Base-by-base conservation (phyloP, 441 rosid species). In the Isatis lusitanica region DNA sequence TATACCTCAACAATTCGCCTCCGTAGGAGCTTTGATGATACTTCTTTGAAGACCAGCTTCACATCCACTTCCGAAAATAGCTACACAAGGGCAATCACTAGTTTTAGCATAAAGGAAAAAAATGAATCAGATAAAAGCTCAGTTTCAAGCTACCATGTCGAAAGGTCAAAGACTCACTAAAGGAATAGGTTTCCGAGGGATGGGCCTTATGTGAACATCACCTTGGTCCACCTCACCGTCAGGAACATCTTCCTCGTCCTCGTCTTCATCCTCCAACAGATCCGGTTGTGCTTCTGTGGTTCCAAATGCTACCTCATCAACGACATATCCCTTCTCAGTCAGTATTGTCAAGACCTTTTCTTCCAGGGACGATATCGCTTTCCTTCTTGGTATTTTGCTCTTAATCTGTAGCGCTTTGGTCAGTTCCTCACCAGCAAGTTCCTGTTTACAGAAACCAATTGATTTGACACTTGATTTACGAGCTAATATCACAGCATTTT, bases 221-320 rank as follows among this genome's bases (percentile, higher is more conserved):
- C 99, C 99, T 86, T 95, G 98, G 84, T 95, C 95, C 71, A 93
- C 93, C 81, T 95, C 99, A 75, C 99, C 99, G 78, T 95, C 99
- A 63, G 91, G 91, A 55, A 95, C 92, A 78, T 90, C 88, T 86
- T 93, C 98, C 77, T 95, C 99, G 82, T 95, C 99, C 79, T 95
- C 99, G 21, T 95, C 98, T 82, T 95, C 99, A 65, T 87, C 94
- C 81, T 92, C 95, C 68, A 88, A 75, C 71, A 88, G 55, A 33
- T 90, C 98, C 35, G 85, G 87, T 57, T 81, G 78, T 60, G 87
- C 77, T 82, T 91, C 99, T 51, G 78, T 69, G 53, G 86, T 69
- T 72, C 87, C 89, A 56, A 78, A 75, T 53, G 71, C 75, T 66
- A 55, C 82, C 63, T 84, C 94, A 79, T 81, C 88, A 78, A 86